Conservation (phyloP, 164 flowering plant genomes). For the Chimonanthus salicifolius region DNA sequence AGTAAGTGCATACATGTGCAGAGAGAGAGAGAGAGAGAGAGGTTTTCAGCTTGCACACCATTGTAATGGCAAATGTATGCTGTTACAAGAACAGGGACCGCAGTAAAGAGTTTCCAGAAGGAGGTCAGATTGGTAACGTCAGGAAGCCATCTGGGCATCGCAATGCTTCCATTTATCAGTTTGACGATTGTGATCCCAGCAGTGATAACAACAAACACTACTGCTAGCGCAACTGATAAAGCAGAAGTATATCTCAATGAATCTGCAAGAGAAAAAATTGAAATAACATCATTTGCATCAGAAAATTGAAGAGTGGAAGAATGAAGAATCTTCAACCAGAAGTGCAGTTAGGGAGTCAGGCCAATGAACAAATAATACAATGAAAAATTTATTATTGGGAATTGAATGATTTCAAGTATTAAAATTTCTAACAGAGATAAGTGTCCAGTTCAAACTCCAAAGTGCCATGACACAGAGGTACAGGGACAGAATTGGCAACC, state of each 20-base stretch:
- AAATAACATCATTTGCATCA: slow-evolving; percentile 3
- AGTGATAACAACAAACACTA: slow-evolving; percentile 77
- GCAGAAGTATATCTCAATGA: slow-evolving; percentile 88
- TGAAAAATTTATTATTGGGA: too few species aligned
- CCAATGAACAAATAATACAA: too few species aligned
- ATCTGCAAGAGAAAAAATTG: slow-evolving; percentile 44
- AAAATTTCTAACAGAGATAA: too few species aligned
- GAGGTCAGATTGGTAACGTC: slow-evolving; percentile 51
- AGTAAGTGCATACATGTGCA: background rate
- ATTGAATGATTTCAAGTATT: too few species aligned
- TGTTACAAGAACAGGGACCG: slow-evolving; percentile 85
- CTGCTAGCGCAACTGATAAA: slow-evolving; percentile 79
- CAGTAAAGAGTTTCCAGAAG: slow-evolving; percentile 71
- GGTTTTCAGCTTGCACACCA: slow-evolving; percentile 42
- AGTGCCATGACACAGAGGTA: too few species aligned
- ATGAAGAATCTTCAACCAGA: background rate
- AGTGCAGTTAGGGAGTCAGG: background rate
- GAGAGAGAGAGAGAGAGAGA: background rate
- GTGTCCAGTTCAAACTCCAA: too few species aligned
- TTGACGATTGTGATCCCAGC: slow-evolving; percentile 70
- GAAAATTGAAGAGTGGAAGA: background rate
- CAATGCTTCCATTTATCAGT: slow-evolving; percentile 50
- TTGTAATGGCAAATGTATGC: slow-evolving; percentile 92
- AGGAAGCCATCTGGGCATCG: slow-evolving; percentile 80
- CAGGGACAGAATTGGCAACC: too few species aligned